Evolutionary conservation across 768 basidiomycete species (phyloP), one percentile per base, ranked within the genome.

Genomic region (Amanita subjunquillea): DNA sequence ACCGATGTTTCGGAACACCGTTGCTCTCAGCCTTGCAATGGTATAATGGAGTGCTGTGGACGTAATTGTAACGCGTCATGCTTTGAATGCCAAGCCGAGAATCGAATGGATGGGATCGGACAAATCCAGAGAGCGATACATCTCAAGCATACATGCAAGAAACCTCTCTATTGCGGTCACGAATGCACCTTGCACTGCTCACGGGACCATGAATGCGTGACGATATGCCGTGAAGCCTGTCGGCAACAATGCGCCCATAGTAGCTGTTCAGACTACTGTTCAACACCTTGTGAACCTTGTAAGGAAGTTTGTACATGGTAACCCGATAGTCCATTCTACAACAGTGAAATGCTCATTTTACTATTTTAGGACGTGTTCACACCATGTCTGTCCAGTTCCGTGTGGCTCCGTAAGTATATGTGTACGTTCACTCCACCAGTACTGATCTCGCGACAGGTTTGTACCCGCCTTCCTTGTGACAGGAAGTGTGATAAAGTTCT

Each of bases 381-480:
- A 86, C 57, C 56, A 71, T 27, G 52, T 47, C 1, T 87, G 85
- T 54, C 75, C 77, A 3, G 73, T 87, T 6, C 76, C 82, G 0
- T 87, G 85, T 58, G 83, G 84, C 12, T 83, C 83, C 3, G 84
- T 85, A 53, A 67, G 82, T 69, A 9, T 27, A 41, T 27, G 29
- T 37, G 22, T 17, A 48, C 22, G 2, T 8, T n/a, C 6, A 30
- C n/a, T 48, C 5, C 13, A 32, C 6, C 25, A 27, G 4, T 13
- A 4, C 55, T 36, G 49, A 39, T 29, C 56, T 9, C 52, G 39
- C 29, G 29, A 4, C 45, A 85, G 84, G 70, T 82, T 20, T 88
- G 86, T 61, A 69, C 76, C 3, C 73, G 83, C 3, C 61, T 84
- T 1, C 85, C 85, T 2, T 86, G 85, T 56, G 79, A 87, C 54